Conservation (phyloP, 2,329 filamentous ascomycete species). For the Colletotrichum sidae region DNA sequence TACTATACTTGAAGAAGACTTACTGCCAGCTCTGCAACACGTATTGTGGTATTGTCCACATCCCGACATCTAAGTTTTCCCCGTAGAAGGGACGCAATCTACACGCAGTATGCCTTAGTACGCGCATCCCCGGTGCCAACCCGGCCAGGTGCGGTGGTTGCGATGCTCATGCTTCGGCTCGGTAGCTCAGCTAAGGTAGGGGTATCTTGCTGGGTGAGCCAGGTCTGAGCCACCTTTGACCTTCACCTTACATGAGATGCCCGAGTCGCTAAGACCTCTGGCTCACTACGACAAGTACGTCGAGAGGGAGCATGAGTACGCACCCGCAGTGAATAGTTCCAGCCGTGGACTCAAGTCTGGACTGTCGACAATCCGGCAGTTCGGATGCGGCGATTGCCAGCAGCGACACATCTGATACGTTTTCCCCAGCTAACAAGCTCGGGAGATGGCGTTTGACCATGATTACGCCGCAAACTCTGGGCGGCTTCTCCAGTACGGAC, state of each 20-base stretch:
- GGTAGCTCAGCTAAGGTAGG: conserved; percentile 10
- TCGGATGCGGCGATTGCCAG: neutral
- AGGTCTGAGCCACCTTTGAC: conserved; percentile 7
- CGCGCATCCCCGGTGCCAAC: no score
- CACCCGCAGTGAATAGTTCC: conserved; percentile 4
- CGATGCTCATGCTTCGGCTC: neutral
- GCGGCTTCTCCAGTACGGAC: conserved; percentile 7
- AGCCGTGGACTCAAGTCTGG: conserved; percentile 10
- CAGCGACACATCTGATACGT: neutral
- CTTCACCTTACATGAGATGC: conserved; percentile 11
- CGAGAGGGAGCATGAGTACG: conserved; percentile 20
- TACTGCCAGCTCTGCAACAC: no score
- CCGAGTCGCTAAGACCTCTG: no score
- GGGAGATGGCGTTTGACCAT: conserved; percentile 14
- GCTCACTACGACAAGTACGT: neutral
- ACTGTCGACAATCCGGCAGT: neutral
- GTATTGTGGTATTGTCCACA: no score
- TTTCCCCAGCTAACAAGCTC: neutral
- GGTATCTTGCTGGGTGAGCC: conserved; percentile 16
- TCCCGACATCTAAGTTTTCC: no score
- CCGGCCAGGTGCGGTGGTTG: neutral
- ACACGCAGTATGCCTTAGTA: no score
- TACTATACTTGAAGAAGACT: no score
- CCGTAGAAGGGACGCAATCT: no score
- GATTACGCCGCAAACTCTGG: conserved; percentile 25